These are phyloP conservation scores for Pulveroboletus sp. DNA, from an alignment of 768 basidiomycete genomes.

Conservation along the genomic window DNA sequence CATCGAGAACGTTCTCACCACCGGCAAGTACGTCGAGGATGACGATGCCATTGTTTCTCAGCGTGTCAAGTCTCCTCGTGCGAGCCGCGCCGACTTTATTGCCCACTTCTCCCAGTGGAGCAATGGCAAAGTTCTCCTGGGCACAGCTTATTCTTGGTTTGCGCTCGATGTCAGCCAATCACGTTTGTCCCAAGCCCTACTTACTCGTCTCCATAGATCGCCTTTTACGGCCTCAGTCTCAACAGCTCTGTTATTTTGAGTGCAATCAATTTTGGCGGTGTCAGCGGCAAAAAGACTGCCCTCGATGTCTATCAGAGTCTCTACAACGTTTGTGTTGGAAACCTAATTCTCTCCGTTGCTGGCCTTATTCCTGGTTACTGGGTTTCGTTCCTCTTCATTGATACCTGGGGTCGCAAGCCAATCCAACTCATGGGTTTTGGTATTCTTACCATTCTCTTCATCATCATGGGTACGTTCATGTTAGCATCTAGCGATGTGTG, in stretches of 20 bases:
- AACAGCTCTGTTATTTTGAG: conserved; percentile 76
- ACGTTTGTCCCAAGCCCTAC: not conserved
- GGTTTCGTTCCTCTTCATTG: conserved; percentile 59
- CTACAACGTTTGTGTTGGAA: conserved; percentile 67
- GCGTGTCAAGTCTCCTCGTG: conserved; percentile 67
- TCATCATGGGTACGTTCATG: conserved; percentile 58
- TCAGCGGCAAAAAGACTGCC: conserved; percentile 24
- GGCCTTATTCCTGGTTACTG: conserved; percentile 82
- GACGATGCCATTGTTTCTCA: conserved; percentile 49
- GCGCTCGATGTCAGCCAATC: conserved; percentile 67
- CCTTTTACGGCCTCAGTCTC: conserved; percentile 86
- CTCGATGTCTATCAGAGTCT: conserved; percentile 54
- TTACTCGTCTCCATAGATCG: conserved; percentile 49
- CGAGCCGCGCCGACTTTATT: conserved; percentile 64
- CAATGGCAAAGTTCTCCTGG: conserved; percentile 78
- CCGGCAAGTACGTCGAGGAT: conserved; percentile 45
- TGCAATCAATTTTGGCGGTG: conserved; percentile 63
- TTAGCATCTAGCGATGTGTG: not conserved
- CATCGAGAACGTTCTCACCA: conserved; percentile 63
- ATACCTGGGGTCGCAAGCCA: conserved; percentile 78
- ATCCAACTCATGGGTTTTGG: conserved; percentile 80
- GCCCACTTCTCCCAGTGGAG: conserved; percentile 68
- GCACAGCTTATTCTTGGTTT: conserved; percentile 83
- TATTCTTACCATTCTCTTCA: conserved; percentile 61
- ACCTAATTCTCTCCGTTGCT: conserved; percentile 70